Evolutionary conservation across 352 stramenopile species (phyloP), one percentile per base, ranked within the genome.

Genomic region (Achlya hypogyna): DNA sequence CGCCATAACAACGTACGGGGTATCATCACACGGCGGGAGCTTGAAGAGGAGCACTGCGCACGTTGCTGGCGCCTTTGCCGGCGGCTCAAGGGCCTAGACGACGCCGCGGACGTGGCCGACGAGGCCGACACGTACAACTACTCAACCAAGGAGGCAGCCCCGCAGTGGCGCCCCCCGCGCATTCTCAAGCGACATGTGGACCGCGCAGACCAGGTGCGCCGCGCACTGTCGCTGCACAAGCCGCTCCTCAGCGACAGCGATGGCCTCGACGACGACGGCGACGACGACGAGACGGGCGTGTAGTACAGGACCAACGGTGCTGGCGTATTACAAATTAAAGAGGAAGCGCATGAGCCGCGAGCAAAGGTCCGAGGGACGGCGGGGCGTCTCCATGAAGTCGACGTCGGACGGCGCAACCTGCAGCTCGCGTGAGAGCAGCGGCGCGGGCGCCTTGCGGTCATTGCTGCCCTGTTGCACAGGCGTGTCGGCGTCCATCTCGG

Each of bases 1-100:
- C 86, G 87, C 34, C 81, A 90, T 62, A 96, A 97, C 63, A 92
- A 97, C 42, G 88, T 98, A 16, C 81, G 86, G 5, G 88, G 88
- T 10, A 95, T 96, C 53, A 80, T 96, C 62, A 96, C 88, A 6
- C 78, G 88, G 8, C 75, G 79, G 3, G 87, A 96, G 67, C 74
- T 96, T 2, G 75, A 90, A 59, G 81, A 92, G 28, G 81, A 92
- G 47, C 84, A 93, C 70, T 93, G 84, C 60, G 75, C 81, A 34
- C 81, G 84, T 1, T 88, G 81, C 62, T 90, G 88, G 69, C 80
- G 82, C 18, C 69, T 95, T 29, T 42, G 53, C 23, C n/a, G 27
- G 18, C 29, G 53, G 25, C 32, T 66, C 32, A 22, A 72, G 2
- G 31, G 62, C 34, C 53, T 67, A n/a, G 62, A 53, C 47, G 43